A percentile compares a stretch with the other conserved stretches of the same genome.
Evolutionary conservation across 2,329 filamentous ascomycete genomes (phyloP).

Genomic region (Metarhizium guizhouense): DNA sequence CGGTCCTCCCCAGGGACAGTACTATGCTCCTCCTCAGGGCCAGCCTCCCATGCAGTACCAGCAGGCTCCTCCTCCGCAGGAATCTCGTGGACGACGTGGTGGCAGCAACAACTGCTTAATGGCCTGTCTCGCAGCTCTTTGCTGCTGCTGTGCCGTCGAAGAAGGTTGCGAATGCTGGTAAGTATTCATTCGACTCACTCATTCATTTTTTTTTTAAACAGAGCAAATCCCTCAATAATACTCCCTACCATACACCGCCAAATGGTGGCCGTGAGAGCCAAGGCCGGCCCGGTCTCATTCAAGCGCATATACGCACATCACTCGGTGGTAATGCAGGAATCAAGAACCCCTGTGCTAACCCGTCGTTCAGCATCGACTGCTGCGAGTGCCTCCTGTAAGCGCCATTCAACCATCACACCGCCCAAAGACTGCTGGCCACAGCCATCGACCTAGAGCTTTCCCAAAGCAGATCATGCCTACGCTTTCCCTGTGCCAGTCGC

Average conservation of each 20-base stretch:
- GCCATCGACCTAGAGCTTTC: neutral
- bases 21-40: slow-evolving; percentile 21
- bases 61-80: slow-evolving; percentile 24
- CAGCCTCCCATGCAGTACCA: slow-evolving; percentile 36
- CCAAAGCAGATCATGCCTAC: neutral
- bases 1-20: slow-evolving; percentile 23
- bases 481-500: neutral
- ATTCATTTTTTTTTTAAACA: neutral
- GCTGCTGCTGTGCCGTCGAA: slow-evolving; percentile 41
- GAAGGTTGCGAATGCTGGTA: slow-evolving; percentile 43
- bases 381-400: slow-evolving; percentile 31
- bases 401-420: neutral
- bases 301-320: neutral
- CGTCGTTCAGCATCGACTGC: slow-evolving; percentile 25
- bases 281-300: neutral
- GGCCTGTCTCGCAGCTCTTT: slow-evolving; percentile 38
- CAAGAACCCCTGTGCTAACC: neutral
- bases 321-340: neutral
- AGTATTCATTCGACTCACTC: slow-evolving; percentile 10
- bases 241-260: neutral
- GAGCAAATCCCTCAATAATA: neutral
- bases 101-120: slow-evolving; percentile 34
- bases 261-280: neutral
- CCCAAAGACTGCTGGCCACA: neutral
- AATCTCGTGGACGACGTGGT: slow-evolving; percentile 17